A percentile compares a stretch with the other conserved stretches of the same genome.
These are phyloP conservation scores for Cladosporium sp. DNA, from an alignment of 2,329 filamentous ascomycete genomes.

Conservation along the genomic window DNA sequence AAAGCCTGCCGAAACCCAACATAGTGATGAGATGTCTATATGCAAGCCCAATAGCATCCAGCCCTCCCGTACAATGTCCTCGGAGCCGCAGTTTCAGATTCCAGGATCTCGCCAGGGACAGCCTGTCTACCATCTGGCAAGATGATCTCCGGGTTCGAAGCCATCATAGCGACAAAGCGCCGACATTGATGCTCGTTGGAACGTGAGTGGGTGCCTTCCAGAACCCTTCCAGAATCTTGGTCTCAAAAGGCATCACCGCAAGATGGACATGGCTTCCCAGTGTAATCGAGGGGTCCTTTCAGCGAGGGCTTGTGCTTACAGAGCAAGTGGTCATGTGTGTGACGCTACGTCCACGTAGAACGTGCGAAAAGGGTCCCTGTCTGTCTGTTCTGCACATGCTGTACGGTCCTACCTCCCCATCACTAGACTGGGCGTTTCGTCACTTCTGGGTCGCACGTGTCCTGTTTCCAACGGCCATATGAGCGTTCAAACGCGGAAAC, in stretches of 20 bases:
- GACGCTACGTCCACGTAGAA: not conserved
- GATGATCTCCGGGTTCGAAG: not conserved
- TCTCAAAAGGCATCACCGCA: not conserved
- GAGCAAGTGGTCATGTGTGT: not conserved
- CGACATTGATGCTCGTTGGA: not conserved
- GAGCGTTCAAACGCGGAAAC: not conserved
- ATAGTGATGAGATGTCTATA: not conserved
- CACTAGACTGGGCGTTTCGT: not conserved
- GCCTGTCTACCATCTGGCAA: not conserved
- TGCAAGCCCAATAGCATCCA: not conserved
- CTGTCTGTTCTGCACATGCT: not conserved
- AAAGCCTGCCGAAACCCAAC: not conserved
- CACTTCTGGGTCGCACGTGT: not conserved
- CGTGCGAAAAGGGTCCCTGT: not conserved
- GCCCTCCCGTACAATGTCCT: not conserved
- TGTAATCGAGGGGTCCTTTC: not conserved
- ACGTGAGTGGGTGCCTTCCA: not conserved
- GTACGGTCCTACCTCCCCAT: no score
- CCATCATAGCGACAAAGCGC: not conserved
- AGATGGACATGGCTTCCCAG: not conserved
- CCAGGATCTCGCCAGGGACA: not conserved
- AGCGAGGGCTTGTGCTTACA: not conserved
- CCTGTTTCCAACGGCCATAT: not conserved
- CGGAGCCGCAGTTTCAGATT: not conserved
- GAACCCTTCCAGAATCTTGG: constrained; percentile 4